Evolutionary conservation across 805 yeast species (phyloP), one percentile per base, ranked within the genome.

Genomic region (Tetrapisispora phaffii): DNA sequence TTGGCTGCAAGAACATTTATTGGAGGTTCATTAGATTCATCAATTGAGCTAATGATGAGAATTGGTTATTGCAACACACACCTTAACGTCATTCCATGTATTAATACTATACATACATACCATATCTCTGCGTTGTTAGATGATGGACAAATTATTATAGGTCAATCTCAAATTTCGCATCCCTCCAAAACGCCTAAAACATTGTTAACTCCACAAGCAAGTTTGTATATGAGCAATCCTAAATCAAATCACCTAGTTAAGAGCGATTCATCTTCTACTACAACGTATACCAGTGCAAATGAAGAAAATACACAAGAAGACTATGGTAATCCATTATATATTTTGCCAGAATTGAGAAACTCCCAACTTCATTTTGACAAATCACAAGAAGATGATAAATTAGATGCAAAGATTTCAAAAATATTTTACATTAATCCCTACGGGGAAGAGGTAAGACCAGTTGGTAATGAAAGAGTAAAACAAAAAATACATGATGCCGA

Each of bases 131-230:
- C 96, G 0, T 53, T 74, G 24, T 68, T 89, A 37, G 66, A 68
- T 29, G 76, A 85, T 61, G 95, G 94, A 2, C 69, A 74, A 4
- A 69, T 82, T 2, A 80, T 89, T 31, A 82, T 89, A 0, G 97
- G 97, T 12, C 97, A 89, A 61, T 82, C 90, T 3, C 95, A 88
- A 58, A 89, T 89, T 10, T 86, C 96, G 1, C 97, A 89, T 63
- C 97, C 97, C 1, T 63, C 63, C 13, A 35, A 29, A 24, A 40
- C 7, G 2, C 8, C 15, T 12, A 31, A 31, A 31, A 16, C 17
- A 15, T 24, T 32, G 10, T 15, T 10, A 24, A n/a, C 31, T 9
- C 20, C 15, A 24, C 22, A 24, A 9, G 24, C 21, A 8, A 37
- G n/a, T 26, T 24, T 37, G 17, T 26, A 37, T 37, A 10, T 16